Evolutionary conservation across 441 rosid genomes (phyloP), one percentile per base, ranked within the genome.

Genomic region (Viola pubescens): DNA sequence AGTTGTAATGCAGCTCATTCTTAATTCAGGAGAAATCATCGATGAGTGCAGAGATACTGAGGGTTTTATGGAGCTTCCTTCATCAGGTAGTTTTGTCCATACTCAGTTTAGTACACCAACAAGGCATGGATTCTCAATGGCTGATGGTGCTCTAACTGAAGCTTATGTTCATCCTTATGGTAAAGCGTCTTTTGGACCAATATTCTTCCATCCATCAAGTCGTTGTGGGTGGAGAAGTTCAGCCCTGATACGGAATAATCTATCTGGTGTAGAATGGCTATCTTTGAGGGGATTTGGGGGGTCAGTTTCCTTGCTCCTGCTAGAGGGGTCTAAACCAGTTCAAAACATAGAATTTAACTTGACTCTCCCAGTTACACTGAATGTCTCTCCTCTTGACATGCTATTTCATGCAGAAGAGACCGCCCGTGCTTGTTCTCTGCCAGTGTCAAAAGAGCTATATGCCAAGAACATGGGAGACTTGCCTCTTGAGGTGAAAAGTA

Each of bases 201-300:
- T 87, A 62, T 63, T 76, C 13, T 87, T 87, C 70, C 82, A 75
- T 66, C 94, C 94, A 52, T 80, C 82, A 48, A 60, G 62, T 73
- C 79, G 83, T 12, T 87, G 94, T 62, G 63, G 62, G 44, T 84
- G 94, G 94, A 82, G 76, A 71, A 82, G 84, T 74, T 83, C 95
- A 38, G 87, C 79, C 44, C 68, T 87, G 59, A 73, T 75, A 54
- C 80, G 85, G 69, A 80, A 79, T 73, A 87, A 91, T 65, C 86
- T 87, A 39, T 81, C 90, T 54, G 88, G 86, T 62, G 89, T 91
- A 58, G 95, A 87, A 68, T 85, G 94, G 94, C 59, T 85, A 49
- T 73, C 97, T 63, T 70, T 87, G 75, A 69, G 62, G 67, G 95
- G 95, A 70, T 58, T 60, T 53, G 91, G 95, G 54, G 88, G 83